Base-by-base conservation (phyloP, 164 flowering plant genomes). In the Chimonanthus salicifolius region DNA sequence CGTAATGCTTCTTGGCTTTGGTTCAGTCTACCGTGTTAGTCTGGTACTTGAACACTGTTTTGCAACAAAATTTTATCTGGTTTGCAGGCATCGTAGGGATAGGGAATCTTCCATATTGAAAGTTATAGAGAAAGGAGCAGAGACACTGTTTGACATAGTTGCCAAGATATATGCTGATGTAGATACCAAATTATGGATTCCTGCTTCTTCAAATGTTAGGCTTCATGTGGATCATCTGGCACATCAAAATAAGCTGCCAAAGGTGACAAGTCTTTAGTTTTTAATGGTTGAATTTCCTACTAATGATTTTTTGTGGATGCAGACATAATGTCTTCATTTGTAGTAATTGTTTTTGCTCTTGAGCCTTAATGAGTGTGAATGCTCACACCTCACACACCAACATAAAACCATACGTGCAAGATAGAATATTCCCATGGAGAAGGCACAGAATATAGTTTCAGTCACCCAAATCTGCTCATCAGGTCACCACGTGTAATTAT, bases 151-250 rank as follows among this genome's bases (percentile, higher is more conserved):
- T 83, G 99, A 92, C 78, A 89, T 94, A 50, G 89, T 92, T 73
- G 77, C 93, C 47, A 74, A 79, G 65, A 80, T 83, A 64, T 94
- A 94, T 80, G 63, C 84, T 58, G 90, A 86, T 76, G 95, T 91
- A 49, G 92, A 91, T 67, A 85, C 85, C 54, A 80, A 80, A 47
- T 74, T 85, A 18, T 94, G 99, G 99, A 47, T 92, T 79, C 76
- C 69, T 80, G 99, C 99, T 72, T 77, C 94, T 65, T 90, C 91
- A 74, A 94, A 94, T 83, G 99, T 94, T 72, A 90, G 88, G 83
- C 90, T 94, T 76, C 99, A 94, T 76, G 94, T 94, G 67, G 97
- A 94, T 66, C 88, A 92, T 79, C 84, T 94, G 60, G 89, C 92
- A n/a, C 72, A 82, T 62, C 92, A 84, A 78, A 77, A 90, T 69